These are phyloP conservation scores for Cladorrhinum sp. DNA, from an alignment of 2,329 filamentous ascomycete species.

Conservation along the genomic window DNA sequence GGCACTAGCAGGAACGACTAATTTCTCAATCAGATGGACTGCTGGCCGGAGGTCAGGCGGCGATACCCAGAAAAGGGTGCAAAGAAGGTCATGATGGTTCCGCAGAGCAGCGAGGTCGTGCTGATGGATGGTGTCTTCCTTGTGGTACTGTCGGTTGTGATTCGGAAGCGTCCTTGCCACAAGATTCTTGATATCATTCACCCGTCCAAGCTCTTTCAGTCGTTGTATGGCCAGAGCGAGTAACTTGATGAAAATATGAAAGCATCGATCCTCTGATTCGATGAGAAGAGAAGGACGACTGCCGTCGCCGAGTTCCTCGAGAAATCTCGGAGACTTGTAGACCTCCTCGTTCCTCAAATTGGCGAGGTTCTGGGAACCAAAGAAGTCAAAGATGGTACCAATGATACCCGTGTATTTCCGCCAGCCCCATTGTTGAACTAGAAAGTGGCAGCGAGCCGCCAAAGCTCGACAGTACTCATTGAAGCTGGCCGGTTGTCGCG, in stretches of 20 bases:
- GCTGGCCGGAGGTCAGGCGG: constrained; percentile 53
- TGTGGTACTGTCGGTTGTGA: constrained; percentile 61
- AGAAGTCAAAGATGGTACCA: constrained; percentile 65
- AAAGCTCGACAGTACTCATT: constrained; percentile 62
- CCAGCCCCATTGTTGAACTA: constrained; percentile 66
- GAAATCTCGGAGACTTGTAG: constrained; percentile 57
- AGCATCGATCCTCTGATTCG: constrained; percentile 57
- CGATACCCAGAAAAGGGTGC: constrained; percentile 63
- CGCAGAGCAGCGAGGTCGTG: constrained; percentile 61
- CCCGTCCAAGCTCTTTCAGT: constrained; percentile 44
- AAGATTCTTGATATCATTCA: constrained; percentile 60
- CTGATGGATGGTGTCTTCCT: constrained; percentile 58
- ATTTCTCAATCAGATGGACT: constrained; percentile 53
- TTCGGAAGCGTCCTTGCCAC: constrained; percentile 62
- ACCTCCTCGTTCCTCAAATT: constrained; percentile 64
- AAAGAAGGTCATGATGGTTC: constrained; percentile 67
- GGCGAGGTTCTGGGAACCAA: constrained; percentile 58
- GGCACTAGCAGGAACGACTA: constrained; percentile 57
- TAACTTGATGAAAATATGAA: constrained; percentile 66
- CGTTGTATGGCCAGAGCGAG: constrained; percentile 55
- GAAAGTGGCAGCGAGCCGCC: constrained; percentile 58
- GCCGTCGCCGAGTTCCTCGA: constrained; percentile 49
- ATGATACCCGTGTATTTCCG: constrained; percentile 54
- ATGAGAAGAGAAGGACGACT: constrained; percentile 47
- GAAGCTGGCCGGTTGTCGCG: constrained; percentile 57